Conservation (phyloP, 495 filamentous ascomycete genomes). For the Aspergillus avenaceus region DNA sequence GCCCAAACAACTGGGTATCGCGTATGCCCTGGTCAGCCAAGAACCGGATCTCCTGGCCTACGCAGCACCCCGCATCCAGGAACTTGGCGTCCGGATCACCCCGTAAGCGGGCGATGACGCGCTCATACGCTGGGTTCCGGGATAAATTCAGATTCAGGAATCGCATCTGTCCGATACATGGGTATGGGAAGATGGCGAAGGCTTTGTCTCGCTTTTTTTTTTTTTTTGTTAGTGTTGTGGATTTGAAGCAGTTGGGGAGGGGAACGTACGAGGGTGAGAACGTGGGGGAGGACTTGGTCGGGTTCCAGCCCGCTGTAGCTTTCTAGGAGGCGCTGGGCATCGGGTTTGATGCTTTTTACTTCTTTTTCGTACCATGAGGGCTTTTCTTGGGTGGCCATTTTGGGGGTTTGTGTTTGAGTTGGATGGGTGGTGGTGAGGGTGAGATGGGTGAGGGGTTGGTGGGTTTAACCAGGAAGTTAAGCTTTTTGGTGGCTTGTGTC, state of each 20-base stretch:
- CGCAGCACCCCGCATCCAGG: slow-evolving; percentile 45
- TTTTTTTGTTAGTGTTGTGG: neutral
- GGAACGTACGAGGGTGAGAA: slow-evolving; percentile 32
- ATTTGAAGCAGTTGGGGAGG: neutral
- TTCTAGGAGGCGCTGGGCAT: slow-evolving; percentile 29
- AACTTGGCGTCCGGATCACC: slow-evolving; percentile 18
- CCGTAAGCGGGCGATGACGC: slow-evolving; percentile 29
- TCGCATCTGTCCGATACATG: slow-evolving; percentile 46
- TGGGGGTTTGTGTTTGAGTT: neutral
- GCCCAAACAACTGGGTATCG: slow-evolving; percentile 36
- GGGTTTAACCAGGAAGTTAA: no score
- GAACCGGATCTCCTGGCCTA: slow-evolving; percentile 45
- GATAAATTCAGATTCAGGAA: slow-evolving; percentile 40
- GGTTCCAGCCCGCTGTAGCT: slow-evolving; percentile 36
- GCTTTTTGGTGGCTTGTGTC: no score
- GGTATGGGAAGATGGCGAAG: slow-evolving; percentile 38
- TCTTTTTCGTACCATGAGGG: slow-evolving; percentile 13
- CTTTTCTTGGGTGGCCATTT: slow-evolving; percentile 1
- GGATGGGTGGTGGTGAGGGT: no score
- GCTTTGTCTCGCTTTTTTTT: slow-evolving; percentile 40
- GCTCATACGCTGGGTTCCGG: slow-evolving; percentile 23
- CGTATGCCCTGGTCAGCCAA: slow-evolving; percentile 43
- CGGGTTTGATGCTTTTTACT: slow-evolving; percentile 17
- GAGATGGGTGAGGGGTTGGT: no score
- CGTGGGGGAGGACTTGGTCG: slow-evolving; percentile 37